Evolutionary conservation across 768 basidiomycete species (phyloP).

Genomic region (Symmetrospora coprosmae): DNA sequence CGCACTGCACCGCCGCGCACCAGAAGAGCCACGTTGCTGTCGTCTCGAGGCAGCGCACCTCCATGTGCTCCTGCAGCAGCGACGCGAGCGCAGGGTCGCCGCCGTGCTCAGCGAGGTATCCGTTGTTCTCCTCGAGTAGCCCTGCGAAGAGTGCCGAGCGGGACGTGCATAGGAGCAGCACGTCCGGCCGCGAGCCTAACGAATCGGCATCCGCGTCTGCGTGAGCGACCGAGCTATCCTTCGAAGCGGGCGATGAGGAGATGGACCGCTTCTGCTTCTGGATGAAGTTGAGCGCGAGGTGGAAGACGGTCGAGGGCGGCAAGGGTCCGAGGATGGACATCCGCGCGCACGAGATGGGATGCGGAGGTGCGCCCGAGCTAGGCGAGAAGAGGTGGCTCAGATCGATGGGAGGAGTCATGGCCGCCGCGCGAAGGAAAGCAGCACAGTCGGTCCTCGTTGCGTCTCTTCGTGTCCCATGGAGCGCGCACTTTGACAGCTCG

Average conservation of each 20-base stretch:
- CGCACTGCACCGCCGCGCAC: background rate
- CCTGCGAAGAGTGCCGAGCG: background rate
- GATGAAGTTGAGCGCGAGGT: background rate
- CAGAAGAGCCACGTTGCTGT: slow-evolving; percentile 5
- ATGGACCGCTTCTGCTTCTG: background rate
- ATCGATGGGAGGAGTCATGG: no score
- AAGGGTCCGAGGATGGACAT: background rate
- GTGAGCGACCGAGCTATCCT: background rate
- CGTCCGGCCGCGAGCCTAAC: background rate
- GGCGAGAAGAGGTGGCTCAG: background rate
- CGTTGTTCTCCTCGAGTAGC: slow-evolving; percentile 10
- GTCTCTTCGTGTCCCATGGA: no score
- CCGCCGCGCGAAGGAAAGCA: no score
- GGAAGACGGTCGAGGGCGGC: background rate
- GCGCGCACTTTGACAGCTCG: no score
- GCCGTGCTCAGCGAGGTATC: slow-evolving; percentile 16
- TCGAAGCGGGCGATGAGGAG: background rate
- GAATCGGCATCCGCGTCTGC: background rate
- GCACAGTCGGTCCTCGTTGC: no score
- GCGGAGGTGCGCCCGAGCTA: background rate
- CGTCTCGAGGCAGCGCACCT: background rate
- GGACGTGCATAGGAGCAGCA: background rate
- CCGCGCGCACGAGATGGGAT: background rate
- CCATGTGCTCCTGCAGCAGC: background rate
- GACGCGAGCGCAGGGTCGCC: slow-evolving; percentile 7